Conservation (phyloP, 2,329 filamentous ascomycete genomes). For the Akanthomyces lecanii region DNA sequence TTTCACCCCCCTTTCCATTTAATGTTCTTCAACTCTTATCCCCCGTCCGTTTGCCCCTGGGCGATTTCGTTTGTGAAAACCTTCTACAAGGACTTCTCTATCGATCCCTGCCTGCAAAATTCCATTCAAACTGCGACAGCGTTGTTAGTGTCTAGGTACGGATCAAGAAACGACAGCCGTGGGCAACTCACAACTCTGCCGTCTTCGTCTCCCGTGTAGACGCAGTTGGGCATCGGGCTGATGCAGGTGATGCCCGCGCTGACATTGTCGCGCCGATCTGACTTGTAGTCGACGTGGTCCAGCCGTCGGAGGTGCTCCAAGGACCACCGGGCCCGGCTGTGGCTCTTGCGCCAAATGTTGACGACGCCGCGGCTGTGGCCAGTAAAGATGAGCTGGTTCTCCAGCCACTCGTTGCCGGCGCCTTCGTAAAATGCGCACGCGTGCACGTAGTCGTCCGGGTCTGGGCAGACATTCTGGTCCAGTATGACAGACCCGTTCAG, state of each 20-base stretch:
- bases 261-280: constrained; percentile 53
- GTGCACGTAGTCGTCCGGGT: constrained; percentile 69
- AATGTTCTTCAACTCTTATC: not conserved
- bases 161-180: not conserved
- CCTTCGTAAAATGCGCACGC: constrained; percentile 93
- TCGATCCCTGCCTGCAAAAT: constrained; percentile 53
- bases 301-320: constrained; percentile 76
- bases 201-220: constrained; percentile 93
- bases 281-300: constrained; percentile 69
- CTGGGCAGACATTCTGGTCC: constrained; percentile 71
- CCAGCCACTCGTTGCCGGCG: constrained; percentile 83
- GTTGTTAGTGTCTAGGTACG: constrained; percentile 17
- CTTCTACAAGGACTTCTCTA: constrained; percentile 34
- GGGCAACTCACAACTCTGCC: constrained; percentile 67
- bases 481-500: constrained; percentile 82
- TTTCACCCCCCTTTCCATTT: not conserved
- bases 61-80: not conserved
- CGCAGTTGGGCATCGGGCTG: constrained; percentile 71
- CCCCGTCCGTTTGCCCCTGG: not conserved
- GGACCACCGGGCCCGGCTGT: constrained; percentile 60
- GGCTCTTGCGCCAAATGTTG: constrained; percentile 65
- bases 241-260: constrained; percentile 80
- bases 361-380: constrained; percentile 81
- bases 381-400: constrained; percentile 81
- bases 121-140: constrained; percentile 57